These are phyloP conservation scores for Tilletia setariae DNA, from an alignment of 1,284 basidiomycete genomes.

Conservation along the genomic window DNA sequence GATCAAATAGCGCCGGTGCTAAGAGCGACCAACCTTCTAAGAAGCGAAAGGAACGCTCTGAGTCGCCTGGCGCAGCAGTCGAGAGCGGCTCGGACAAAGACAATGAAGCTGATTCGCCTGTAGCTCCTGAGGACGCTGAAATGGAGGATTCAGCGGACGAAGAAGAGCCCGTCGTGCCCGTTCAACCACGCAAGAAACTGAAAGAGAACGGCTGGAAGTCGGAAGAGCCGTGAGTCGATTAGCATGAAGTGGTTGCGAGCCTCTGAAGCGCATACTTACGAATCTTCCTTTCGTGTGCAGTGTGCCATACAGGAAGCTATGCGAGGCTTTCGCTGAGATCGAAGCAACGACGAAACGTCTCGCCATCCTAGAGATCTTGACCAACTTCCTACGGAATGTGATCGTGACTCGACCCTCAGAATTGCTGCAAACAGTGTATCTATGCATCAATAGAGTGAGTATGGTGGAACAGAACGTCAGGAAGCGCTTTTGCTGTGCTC, in stretches of 20 bases:
- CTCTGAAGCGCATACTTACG: too few relatives aligned
- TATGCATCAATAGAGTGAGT: constrained; percentile 91
- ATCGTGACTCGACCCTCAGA: constrained; percentile 75
- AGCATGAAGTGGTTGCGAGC: not conserved
- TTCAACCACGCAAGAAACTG: constrained; percentile 61
- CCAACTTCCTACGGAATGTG: constrained; percentile 81
- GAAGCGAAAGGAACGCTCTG: constrained; percentile 1
- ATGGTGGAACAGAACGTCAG: too few relatives aligned
- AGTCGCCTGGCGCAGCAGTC: not conserved
- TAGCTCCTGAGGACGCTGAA: too few relatives aligned
- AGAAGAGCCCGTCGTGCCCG: not conserved
- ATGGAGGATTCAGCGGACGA: not conserved
- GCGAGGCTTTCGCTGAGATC: constrained; percentile 82
- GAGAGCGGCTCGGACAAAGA: not conserved
- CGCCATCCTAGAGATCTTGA: constrained; percentile 85
- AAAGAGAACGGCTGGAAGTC: constrained; percentile 69
- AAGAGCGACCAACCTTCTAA: not conserved
- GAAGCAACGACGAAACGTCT: constrained; percentile 93
- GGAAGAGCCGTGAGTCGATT: constrained; percentile 62
- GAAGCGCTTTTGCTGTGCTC: too few relatives aligned
- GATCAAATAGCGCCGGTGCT: not conserved
- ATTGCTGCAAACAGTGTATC: constrained; percentile 83
- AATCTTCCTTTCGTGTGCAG: constrained; percentile 57
- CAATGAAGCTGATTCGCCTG: not conserved
- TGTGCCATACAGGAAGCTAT: constrained; percentile 87